phyloP scores from a whole-genome alignment of 148 eudicot genomes.

The Vaccinium corymbosum region DNA sequence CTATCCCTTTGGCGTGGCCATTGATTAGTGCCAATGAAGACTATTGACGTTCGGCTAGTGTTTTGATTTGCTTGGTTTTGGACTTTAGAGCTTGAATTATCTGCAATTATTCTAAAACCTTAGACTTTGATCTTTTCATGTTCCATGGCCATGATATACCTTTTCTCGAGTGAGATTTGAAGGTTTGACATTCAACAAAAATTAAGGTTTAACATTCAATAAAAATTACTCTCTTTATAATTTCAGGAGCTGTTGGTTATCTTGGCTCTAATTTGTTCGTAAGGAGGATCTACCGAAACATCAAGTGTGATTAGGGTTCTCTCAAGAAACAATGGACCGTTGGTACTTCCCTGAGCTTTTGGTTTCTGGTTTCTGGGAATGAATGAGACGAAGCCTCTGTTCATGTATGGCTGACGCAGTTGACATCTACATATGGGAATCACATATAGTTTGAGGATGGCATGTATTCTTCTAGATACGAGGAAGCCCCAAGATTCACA shows the following conservation, averaged over 20 bases:
- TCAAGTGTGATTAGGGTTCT: slow-evolving; percentile 43
- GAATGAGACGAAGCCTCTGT: neutral
- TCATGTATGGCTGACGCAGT: neutral
- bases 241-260: slow-evolving; percentile 46
- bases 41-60: neutral
- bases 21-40: neutral
- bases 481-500: slow-evolving; percentile 19
- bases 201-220: no score
- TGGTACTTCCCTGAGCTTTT: slow-evolving; percentile 1
- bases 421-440: neutral
- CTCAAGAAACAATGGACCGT: slow-evolving; percentile 2
- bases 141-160: neutral
- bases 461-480: neutral
- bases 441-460: slow-evolving; percentile 8
- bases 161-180: no score
- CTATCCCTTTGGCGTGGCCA: no score
- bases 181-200: no score
- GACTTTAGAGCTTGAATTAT: neutral
- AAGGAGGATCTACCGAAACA: slow-evolving; percentile 42
- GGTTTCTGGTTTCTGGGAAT: neutral
- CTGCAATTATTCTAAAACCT: neutral
- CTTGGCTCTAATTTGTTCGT: slow-evolving; percentile 46
- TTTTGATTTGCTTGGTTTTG: neutral
- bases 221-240: no score
- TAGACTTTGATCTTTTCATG: neutral